Evolutionary conservation across 2,329 filamentous ascomycete genomes (phyloP), one percentile per base, ranked within the genome.

Genomic region (Lizonia empirigonia): DNA sequence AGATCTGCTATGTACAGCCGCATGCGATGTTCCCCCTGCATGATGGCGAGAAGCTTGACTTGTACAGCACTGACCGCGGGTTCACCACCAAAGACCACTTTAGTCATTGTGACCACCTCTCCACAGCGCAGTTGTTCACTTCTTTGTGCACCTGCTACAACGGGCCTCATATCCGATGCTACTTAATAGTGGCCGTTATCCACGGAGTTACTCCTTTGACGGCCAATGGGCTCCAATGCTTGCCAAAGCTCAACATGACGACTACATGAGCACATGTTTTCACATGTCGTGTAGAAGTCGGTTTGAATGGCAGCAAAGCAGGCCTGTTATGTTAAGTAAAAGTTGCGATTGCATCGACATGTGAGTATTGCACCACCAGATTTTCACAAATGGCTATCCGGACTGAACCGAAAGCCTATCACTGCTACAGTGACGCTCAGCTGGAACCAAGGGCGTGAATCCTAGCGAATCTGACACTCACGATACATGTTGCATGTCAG

Each of bases 1-100:
- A 47, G 49, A 52, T 52, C 49, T 47, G 35, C 38, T 52, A 19
- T 46, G 18, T 33, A 52, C 33, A 47, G 33, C 49, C 38, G 49
- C 49, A 44, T 42, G 40, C 37, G 42, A 38, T 39, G 26, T 23
- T 27, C 22, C 42, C 42, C 49, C 38, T 52, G 49, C 49, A 47
- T 52, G 24, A 42, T 23, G 44, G 42, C 37, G 26, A 24, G 45
- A 38, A 38, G 38, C 44, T 44, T 52, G 49, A 37, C 30, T 30
- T 13, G 19, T 10, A 20, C 22, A 22, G 37, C 27, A 38, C 42
- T 42, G 37, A 22, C 32, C 32, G 42, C 26, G 32, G 37, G 15
- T 23, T 36, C 32, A 24, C 6, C 23, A 41, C 10, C 26, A 42
- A 20, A 19, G 35, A 38, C 13, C n/a, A 30, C 26, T 51, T 26